Base-by-base conservation (phyloP, 192 early-diverging fungal species). In the Podochytrium sp. region DNA sequence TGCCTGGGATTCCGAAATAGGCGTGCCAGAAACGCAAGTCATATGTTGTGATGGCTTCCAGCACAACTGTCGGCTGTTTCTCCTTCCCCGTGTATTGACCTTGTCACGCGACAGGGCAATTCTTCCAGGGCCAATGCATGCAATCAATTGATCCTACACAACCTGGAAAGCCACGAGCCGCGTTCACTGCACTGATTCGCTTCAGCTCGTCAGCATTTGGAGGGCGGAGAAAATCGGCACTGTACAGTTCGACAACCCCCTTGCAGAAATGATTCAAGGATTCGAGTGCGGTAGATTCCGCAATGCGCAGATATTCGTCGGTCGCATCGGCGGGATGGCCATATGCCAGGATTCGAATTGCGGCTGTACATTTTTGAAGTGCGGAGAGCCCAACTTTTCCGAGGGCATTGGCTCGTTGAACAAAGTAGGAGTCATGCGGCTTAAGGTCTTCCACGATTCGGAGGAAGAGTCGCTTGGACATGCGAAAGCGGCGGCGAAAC, bases 241-340 rank as follows among this genome's bases (percentile, higher is more conserved):
- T 14, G 60, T 62, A 62, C 32, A 62, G 23, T 4, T 62, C 16
- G 29, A 62, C 39, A 41, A 62, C 60, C 6, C 60, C 16, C 18
- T 20, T 12, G 39, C 60, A 62, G 39, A 62, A 62, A 18, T 25
- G 60, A 7, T 34, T 35, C 59, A 84, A 23, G 78, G 79, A 67
- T 51, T 86, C 41, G 40, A 79, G 16, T 60, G 75, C 27, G 49
- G 80, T 70, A 60, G 84, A 25, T 77, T 82, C 23, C 65, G 71
- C 52, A 59, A 75, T 40, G 39, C 61, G 10, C 33, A 53, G 14
- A n/a, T 49, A 79, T 43, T 59, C 71, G 30, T 73, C 71, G 2
- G 69, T 35, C 2, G 71, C 20, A 33, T 73, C 71, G 12, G 71
- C 5, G 42, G 71, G 3, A 20, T 27, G 27, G 2, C 71, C 71